Evolutionary conservation across 176 grass and related monocot genomes (phyloP), one percentile per base, ranked within the genome.

Genomic region (Ensete ventricosum): DNA sequence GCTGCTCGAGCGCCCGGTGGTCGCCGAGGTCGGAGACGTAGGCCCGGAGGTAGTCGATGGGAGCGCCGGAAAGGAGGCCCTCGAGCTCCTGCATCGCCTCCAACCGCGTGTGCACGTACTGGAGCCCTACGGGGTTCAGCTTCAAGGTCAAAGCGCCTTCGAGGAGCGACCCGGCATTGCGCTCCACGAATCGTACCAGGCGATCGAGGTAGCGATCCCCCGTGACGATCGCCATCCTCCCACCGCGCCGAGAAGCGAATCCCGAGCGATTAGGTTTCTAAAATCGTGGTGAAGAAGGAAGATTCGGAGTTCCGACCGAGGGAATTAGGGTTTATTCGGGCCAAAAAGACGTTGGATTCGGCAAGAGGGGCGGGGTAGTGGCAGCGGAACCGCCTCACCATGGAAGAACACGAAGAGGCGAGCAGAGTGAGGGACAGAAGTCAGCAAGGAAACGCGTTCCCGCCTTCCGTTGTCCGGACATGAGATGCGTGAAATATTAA

Each of bases 11-110:
- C 81, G 88, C 91, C 50, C 88, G 91, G 96, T 99, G 88, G 81
- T 99, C 96, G 13, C 91, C 96, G 68, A 94, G 84, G 82, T 94
- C 95, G 63, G 91, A 85, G 52, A 94, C 95, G 73, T 99, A 99
- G 73, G 88, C 88, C 75, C 90, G 88, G 72, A 99, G 95, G 84
- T 98, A 98, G 80, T 98, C 90, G 75, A 98, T 90, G 4, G 90
- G 94, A 55, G 94, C 90, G 8, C 88, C 80, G n/a, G 94, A 86
- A 64, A 91, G 82, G 21, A 98, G 88, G n/a, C 80, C 87, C 84
- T 98, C 94, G 50, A 93, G 84, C 85, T 98, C 94, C 55, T 80
- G 82, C 63, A 98, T 84, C 88, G 88, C 83, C 72, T 93, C 90
- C 75, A 98, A 88, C 54, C 95, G 95, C 70, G 95, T 87, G 55